phyloP scores from a whole-genome alignment of 73 alveolate species.

The Paraurostyla sp. region DNA sequence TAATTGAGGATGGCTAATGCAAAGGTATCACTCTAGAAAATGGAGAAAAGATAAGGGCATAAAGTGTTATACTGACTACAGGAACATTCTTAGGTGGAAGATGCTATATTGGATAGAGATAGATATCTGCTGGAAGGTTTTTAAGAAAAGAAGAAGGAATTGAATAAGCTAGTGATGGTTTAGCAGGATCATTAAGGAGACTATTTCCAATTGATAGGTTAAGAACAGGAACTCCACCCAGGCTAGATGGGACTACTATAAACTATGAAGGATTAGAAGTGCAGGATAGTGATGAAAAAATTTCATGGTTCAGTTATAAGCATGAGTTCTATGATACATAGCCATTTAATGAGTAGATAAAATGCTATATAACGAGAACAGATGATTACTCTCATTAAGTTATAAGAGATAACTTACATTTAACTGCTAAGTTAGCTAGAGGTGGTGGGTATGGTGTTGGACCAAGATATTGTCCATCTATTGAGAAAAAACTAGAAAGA shows the following conservation, averaged over 20 bases:
- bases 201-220: slow-evolving; percentile 71
- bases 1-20: slow-evolving; percentile 18
- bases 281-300: slow-evolving; percentile 60
- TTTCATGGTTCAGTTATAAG: slow-evolving; percentile 56
- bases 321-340: slow-evolving; percentile 40
- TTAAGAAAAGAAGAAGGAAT: slow-evolving; percentile 66
- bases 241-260: slow-evolving; percentile 57
- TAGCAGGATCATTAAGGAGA: slow-evolving; percentile 67
- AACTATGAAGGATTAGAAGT: slow-evolving; percentile 61
- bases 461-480: slow-evolving; percentile 83
- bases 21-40: slow-evolving; percentile 55
- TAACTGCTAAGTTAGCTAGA: slow-evolving; percentile 38
- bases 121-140: slow-evolving; percentile 77
- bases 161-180: slow-evolving; percentile 79
- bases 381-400: slow-evolving; percentile 67
- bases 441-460: slow-evolving; percentile 78
- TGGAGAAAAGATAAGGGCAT: slow-evolving; percentile 62
- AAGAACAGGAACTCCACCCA: slow-evolving; percentile 84
- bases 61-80: slow-evolving; percentile 74
- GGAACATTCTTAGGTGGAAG: slow-evolving; percentile 83
- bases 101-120: slow-evolving; percentile 70
- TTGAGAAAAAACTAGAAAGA: slow-evolving; percentile 67
- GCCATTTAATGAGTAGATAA: slow-evolving; percentile 38
- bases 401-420: slow-evolving; percentile 7
- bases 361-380: slow-evolving; percentile 72